phyloP scores from a whole-genome alignment of 2,329 filamentous ascomycete species.

The Exophiala bonariae region DNA sequence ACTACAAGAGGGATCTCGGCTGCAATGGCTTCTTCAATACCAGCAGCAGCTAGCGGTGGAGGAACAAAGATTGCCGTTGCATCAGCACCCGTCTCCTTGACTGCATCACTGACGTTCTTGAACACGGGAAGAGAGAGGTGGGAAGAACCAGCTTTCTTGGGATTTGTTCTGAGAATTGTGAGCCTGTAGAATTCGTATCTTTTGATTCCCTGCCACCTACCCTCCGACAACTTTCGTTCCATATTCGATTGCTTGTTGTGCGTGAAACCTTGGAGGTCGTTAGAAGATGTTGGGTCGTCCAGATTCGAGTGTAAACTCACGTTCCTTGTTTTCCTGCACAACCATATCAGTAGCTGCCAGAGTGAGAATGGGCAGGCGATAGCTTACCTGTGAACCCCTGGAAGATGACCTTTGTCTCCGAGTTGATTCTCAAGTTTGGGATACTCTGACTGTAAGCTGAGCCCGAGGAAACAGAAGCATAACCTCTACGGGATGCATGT shows the following conservation, averaged over 20 bases:
- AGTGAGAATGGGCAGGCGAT: slow-evolving; percentile 69
- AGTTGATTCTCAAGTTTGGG: slow-evolving; percentile 88
- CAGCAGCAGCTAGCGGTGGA: slow-evolving; percentile 84
- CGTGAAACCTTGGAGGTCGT: slow-evolving; percentile 75
- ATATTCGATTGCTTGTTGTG: slow-evolving; percentile 96
- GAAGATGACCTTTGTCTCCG: slow-evolving; percentile 90
- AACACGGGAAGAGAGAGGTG: slow-evolving; percentile 95
- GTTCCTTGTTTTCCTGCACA: slow-evolving; percentile 25
- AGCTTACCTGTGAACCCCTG: slow-evolving; percentile 98
- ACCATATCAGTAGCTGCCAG: slow-evolving; percentile 37
- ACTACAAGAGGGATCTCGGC: slow-evolving; percentile 95
- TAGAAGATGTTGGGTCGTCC: background rate
- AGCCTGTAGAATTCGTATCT: too few relatives aligned
- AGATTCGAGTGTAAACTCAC: slow-evolving; percentile 1
- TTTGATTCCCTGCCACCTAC: too few relatives aligned
- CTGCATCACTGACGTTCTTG: slow-evolving; percentile 80
- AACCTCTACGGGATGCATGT: slow-evolving; percentile 67
- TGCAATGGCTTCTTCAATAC: slow-evolving; percentile 93
- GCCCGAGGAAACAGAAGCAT: slow-evolving; percentile 69
- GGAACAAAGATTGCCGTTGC: slow-evolving; percentile 87
- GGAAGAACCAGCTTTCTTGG: slow-evolving; percentile 84
- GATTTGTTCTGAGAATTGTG: slow-evolving; percentile 65
- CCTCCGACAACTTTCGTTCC: slow-evolving; percentile 97
- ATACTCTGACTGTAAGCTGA: slow-evolving; percentile 63
- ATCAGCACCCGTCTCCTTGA: slow-evolving; percentile 85